A percentile compares a stretch with the other conserved stretches of the same genome.
phyloP scores from a whole-genome alignment of 2,329 filamentous ascomycete species.

The Biscogniauxia mediterranea region DNA sequence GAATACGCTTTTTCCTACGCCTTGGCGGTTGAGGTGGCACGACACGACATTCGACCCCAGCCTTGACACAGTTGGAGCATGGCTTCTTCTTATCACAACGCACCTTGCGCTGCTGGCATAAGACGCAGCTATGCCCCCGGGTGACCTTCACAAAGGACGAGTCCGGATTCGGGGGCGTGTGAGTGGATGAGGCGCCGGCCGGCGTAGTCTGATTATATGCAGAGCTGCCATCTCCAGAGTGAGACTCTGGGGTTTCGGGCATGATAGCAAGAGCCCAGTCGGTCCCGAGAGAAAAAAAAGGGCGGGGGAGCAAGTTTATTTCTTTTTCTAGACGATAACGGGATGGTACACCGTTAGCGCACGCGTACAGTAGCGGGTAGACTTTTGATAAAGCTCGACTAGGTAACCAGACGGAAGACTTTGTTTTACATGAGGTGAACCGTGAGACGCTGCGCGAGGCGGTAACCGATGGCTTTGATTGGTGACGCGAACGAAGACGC shows the following conservation, averaged over 20 bases:
- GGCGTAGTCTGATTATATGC: constrained; percentile 28
- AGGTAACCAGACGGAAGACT: constrained; percentile 15
- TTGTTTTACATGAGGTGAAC: constrained; percentile 23
- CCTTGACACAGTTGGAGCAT: constrained; percentile 66
- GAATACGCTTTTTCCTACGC: constrained; percentile 60
- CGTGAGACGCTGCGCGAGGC: constrained; percentile 14
- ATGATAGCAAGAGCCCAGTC: constrained; percentile 23
- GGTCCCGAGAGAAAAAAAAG: constrained; percentile 18
- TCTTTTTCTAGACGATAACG: constrained; percentile 2
- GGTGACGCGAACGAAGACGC: constrained; percentile 12
- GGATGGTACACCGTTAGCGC: constrained; percentile 20
- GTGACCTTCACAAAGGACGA: constrained; percentile 52
- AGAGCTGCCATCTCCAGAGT: constrained; percentile 28
- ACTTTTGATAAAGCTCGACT: constrained; percentile 23
- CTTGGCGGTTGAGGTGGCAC: constrained; percentile 56
- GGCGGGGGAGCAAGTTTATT: not conserved
- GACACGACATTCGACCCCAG: constrained; percentile 60
- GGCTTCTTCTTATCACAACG: constrained; percentile 72
- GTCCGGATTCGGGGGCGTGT: constrained; percentile 37
- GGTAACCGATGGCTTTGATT: constrained; percentile 22
- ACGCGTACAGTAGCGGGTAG: constrained; percentile 12
- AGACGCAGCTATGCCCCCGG: constrained; percentile 62
- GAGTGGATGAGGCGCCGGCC: constrained; percentile 27
- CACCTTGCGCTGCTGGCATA: constrained; percentile 75
- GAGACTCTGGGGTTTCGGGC: constrained; percentile 33